Conservation (phyloP, 768 basidiomycete genomes). For the Fomitopsis pulvina region DNA sequence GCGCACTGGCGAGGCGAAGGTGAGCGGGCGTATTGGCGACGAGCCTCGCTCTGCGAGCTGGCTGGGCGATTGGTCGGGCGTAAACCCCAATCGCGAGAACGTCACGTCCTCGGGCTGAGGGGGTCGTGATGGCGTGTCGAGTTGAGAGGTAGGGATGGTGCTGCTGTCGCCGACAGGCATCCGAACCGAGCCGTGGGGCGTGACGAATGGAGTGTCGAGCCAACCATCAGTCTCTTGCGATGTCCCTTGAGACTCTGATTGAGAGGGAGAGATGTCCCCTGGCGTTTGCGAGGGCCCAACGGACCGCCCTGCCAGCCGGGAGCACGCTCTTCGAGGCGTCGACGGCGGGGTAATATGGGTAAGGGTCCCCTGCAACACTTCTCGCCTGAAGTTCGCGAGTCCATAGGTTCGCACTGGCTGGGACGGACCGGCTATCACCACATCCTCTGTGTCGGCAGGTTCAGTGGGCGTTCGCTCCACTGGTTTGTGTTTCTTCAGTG, state of each 20-base stretch:
- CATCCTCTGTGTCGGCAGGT: constrained; percentile 20
- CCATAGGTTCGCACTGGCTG: constrained; percentile 2
- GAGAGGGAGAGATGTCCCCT: constrained; percentile 1
- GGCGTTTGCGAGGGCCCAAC: not conserved
- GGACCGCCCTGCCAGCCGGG: not conserved
- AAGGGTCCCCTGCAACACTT: not conserved
- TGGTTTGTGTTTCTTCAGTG: constrained; percentile 20
- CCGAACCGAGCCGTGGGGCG: constrained; percentile 49
- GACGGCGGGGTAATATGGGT: not conserved
- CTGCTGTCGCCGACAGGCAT: constrained; percentile 31
- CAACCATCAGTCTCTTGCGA: constrained; percentile 42
- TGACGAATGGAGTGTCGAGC: constrained; percentile 45
- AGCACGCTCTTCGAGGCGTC: constrained; percentile 6
- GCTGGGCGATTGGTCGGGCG: constrained; percentile 14
- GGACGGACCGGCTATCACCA: not conserved
- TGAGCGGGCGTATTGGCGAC: not conserved
- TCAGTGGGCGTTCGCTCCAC: constrained; percentile 30
- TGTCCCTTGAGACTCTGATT: constrained; percentile 8
- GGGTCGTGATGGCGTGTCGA: constrained; percentile 24
- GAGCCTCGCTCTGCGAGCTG: not conserved
- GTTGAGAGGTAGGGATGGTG: constrained; percentile 30
- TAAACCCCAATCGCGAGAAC: constrained; percentile 32
- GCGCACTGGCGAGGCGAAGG: constrained; percentile 6
- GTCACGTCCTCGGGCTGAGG: constrained; percentile 25
- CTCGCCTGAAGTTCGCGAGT: constrained; percentile 1